These are phyloP conservation scores for Kondoa malvinella DNA, from an alignment of 768 basidiomycete genomes.

Conservation along the genomic window DNA sequence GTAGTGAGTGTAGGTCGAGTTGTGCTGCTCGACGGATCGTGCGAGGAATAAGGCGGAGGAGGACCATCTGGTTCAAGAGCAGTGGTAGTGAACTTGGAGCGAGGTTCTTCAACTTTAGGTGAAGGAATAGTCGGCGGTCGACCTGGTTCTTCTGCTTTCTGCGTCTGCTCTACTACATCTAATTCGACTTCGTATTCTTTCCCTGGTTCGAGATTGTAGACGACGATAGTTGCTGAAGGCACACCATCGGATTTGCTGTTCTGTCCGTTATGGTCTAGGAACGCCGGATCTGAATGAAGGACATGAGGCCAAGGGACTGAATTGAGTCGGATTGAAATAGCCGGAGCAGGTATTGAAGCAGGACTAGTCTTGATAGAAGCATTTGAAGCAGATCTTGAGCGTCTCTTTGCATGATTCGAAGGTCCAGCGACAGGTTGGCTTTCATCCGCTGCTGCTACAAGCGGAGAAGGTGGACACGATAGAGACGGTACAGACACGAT, in stretches of 20 bases:
- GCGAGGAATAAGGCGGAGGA: conserved; percentile 18
- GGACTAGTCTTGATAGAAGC: background rate
- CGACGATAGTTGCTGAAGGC: background rate
- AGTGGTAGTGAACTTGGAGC: background rate
- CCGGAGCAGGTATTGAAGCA: background rate
- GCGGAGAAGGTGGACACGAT: background rate
- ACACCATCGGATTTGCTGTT: background rate
- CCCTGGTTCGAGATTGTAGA: conserved; percentile 1
- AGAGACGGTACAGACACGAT: background rate
- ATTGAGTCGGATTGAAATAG: conserved; percentile 16
- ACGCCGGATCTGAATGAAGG: conserved; percentile 14
- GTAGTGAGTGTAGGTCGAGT: background rate
- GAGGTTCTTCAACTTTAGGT: background rate
- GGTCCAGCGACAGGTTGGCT: background rate
- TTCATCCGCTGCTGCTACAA: conserved; percentile 4
- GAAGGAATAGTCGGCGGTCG: background rate
- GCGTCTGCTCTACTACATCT: background rate
- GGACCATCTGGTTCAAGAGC: conserved; percentile 14
- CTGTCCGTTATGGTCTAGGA: conserved; percentile 5
- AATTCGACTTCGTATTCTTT: conserved; percentile 3
- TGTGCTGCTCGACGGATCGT: conserved; percentile 9
- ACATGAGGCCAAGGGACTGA: conserved; percentile 16
- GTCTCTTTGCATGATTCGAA: background rate
- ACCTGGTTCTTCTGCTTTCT: background rate
- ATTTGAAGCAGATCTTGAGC: background rate